Percentiles rank a stretch among this genome's conserved stretches.
Conservation (phyloP, 225 moss, liverwort and hornwort species). For the Physcomitrium patens region DNA sequence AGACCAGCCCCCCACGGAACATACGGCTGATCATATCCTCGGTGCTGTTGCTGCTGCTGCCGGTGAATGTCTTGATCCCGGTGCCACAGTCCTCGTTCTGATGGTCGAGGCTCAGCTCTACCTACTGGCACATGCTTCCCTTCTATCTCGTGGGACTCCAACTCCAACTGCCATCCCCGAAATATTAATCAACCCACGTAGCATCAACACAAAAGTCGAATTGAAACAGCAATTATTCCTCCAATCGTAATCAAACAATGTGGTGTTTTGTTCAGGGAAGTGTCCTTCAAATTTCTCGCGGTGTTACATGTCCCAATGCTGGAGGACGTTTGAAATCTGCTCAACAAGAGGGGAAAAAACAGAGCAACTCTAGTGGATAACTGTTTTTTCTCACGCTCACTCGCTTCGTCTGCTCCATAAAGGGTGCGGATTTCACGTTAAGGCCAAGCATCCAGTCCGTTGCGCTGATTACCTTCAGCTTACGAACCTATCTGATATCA, state of each 20-base stretch:
- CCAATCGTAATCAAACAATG: background rate
- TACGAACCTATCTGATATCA: no score
- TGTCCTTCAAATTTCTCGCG: no score
- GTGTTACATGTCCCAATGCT: background rate
- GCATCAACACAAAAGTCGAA: no score
- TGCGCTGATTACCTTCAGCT: no score
- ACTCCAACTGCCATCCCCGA: constrained; percentile 52
- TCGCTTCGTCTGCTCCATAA: background rate
- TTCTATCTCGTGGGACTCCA: constrained; percentile 80
- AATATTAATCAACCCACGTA: no score
- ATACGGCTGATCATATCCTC: constrained; percentile 44
- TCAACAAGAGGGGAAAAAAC: background rate
- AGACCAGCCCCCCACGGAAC: constrained; percentile 39
- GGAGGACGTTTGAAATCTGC: background rate
- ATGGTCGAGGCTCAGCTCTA: constrained; percentile 73
- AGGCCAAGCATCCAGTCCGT: no score
- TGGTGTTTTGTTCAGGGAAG: no score
- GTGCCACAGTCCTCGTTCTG: constrained; percentile 62
- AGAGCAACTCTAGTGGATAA: background rate
- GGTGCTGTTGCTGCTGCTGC: constrained; percentile 23
- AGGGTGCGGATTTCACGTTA: background rate
- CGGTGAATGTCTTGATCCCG: constrained; percentile 56
- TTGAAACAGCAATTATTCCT: background rate
- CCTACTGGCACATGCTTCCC: constrained; percentile 72
- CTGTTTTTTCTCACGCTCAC: background rate